Evolutionary conservation across 208 protist genomes (phyloP).

Genomic region (Herpetomonas samuelpessoai): DNA sequence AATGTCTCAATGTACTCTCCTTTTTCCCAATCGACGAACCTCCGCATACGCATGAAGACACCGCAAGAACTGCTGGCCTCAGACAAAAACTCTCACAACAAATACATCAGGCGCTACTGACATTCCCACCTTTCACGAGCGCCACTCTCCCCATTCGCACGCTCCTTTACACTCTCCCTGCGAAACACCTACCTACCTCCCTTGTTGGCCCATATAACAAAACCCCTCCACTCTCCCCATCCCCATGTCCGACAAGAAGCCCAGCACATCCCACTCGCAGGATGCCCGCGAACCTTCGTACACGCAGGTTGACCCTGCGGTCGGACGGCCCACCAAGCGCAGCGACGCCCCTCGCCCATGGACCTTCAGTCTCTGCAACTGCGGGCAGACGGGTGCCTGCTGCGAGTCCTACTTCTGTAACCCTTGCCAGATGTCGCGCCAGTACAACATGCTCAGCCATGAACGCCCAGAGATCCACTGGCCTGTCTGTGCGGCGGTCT

Average conservation of each 20-base stretch:
- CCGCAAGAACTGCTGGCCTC: no score
- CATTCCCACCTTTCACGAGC: no score
- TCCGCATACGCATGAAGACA: no score
- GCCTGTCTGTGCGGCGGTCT: not conserved
- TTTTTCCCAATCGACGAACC: no score
- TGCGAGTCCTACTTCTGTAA: not conserved
- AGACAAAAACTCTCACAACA: no score
- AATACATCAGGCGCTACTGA: no score
- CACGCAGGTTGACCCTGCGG: not conserved
- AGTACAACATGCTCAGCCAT: not conserved
- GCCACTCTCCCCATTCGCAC: no score
- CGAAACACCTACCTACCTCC: no score
- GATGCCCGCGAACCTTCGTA: not conserved
- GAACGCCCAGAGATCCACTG: not conserved
- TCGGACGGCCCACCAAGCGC: not conserved
- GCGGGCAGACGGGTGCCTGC: not conserved
- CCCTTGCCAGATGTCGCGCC: not conserved
- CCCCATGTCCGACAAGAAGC: not conserved
- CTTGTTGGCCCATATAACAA: not conserved
- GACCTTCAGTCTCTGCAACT: not conserved
- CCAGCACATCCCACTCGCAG: not conserved
- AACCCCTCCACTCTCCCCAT: not conserved
- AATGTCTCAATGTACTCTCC: no score
- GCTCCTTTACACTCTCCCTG: no score
- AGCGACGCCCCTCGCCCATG: not conserved